Conservation (phyloP, 768 basidiomycete genomes). For the Pholiota microspora region DNA sequence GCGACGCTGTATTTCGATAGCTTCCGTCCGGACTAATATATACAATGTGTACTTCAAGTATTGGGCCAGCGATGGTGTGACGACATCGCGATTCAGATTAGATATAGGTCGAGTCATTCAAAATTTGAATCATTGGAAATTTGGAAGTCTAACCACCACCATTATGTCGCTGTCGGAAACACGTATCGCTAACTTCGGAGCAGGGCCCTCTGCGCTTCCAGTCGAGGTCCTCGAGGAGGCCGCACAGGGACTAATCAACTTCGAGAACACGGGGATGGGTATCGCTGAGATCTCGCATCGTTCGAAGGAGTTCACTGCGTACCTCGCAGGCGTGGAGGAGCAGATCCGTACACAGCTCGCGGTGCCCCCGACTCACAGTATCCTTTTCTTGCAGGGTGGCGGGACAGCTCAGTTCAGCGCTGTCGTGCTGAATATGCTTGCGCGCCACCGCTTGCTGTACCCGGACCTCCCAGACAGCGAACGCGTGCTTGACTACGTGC, state of each 20-base stretch:
- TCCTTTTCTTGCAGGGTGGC: slow-evolving; percentile 95
- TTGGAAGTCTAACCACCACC: background rate
- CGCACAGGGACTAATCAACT: slow-evolving; percentile 84
- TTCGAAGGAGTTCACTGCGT: slow-evolving; percentile 80
- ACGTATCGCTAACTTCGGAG: slow-evolving; percentile 86
- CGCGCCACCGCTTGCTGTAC: slow-evolving; percentile 75
- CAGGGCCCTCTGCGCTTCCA: slow-evolving; percentile 93
- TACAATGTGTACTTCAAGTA: background rate
- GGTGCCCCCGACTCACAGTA: slow-evolving; percentile 79
- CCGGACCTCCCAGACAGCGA: slow-evolving; percentile 55
- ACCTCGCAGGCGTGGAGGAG: slow-evolving; percentile 58
- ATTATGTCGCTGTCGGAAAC: slow-evolving; percentile 10
- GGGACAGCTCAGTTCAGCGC: slow-evolving; percentile 91
- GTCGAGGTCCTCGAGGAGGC: slow-evolving; percentile 84
- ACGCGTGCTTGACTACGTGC: slow-evolving; percentile 78
- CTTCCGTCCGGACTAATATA: slow-evolving; percentile 9
- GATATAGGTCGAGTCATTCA: slow-evolving; percentile 7
- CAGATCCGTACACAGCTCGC: slow-evolving; percentile 74
- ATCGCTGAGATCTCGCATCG: slow-evolving; percentile 97
- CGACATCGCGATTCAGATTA: slow-evolving; percentile 10
- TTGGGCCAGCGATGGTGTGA: background rate
- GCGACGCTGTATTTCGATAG: slow-evolving; percentile 9
- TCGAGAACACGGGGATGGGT: slow-evolving; percentile 87
- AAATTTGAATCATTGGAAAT: background rate
- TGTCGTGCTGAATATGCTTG: slow-evolving; percentile 87